These are phyloP conservation scores for Coemansia furcata DNA, from an alignment of 192 early-diverging fungal genomes.

Conservation along the genomic window DNA sequence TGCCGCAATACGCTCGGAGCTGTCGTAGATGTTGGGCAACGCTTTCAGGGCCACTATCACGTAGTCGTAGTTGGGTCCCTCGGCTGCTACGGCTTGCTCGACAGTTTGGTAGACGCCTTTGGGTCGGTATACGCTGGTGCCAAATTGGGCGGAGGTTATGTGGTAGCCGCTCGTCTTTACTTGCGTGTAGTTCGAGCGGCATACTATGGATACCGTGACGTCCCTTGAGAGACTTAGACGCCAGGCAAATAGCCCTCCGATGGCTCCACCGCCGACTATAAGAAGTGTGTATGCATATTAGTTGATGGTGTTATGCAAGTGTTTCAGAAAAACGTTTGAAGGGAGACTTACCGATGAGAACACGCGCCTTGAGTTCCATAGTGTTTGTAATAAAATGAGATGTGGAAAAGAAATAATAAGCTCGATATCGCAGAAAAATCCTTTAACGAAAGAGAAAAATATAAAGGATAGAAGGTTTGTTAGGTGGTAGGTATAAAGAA, in stretches of 20 bases:
- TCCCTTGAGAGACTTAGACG: slow-evolving; percentile 32
- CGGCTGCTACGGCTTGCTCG: slow-evolving; percentile 21
- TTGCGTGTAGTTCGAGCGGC: slow-evolving; percentile 45
- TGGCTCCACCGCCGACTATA: slow-evolving; percentile 50
- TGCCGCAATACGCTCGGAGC: slow-evolving; percentile 21
- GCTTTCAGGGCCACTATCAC: slow-evolving; percentile 50
- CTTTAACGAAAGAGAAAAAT: too few species aligned
- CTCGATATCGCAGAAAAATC: too few species aligned
- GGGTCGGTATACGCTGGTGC: slow-evolving; percentile 24
- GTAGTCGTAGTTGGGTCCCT: slow-evolving; percentile 32
- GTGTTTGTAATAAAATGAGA: not conserved
- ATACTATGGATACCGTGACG: slow-evolving; percentile 34
- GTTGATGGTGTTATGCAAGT: not conserved
- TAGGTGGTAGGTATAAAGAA: not conserved
- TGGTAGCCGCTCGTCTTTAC: slow-evolving; percentile 22
- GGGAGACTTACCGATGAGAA: slow-evolving; percentile 37
- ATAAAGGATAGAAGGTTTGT: not conserved
- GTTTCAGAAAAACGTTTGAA: not conserved
- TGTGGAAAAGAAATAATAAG: not conserved
- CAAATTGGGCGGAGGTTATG: slow-evolving; percentile 39
- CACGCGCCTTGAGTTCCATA: slow-evolving; percentile 43
- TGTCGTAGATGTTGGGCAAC: slow-evolving; percentile 48
- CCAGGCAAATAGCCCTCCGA: slow-evolving; percentile 47
- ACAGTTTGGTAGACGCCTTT: slow-evolving; percentile 22
- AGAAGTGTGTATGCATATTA: not conserved